These are phyloP conservation scores for Lipomyces spencermartinsiae DNA, from an alignment of 805 yeast species.

Conservation along the genomic window DNA sequence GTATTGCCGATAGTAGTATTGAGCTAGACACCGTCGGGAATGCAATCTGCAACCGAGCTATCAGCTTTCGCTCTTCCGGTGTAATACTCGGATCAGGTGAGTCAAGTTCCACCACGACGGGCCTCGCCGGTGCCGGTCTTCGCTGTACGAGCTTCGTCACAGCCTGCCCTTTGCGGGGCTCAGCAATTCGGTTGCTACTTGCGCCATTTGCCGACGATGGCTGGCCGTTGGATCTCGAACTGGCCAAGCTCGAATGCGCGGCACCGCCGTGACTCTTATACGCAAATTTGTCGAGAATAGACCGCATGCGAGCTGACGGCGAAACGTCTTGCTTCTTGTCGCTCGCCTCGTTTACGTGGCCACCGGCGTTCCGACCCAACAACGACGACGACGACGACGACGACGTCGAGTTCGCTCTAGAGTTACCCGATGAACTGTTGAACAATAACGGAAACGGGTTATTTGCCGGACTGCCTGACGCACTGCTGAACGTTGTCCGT, in stretches of 20 bases:
- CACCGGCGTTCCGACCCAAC: neutral
- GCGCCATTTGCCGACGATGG: constrained; percentile 4
- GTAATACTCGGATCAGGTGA: constrained; percentile 22
- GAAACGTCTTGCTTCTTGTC: constrained; percentile 8
- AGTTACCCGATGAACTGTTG: constrained; percentile 11
- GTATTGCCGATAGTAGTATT: constrained; percentile 35
- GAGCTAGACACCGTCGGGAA: constrained; percentile 32
- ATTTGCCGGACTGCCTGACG: constrained; percentile 13
- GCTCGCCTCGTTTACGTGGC: neutral
- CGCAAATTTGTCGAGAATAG: constrained; percentile 20
- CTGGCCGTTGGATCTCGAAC: no score
- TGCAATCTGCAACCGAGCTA: constrained; percentile 27
- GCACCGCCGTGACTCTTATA: constrained; percentile 9
- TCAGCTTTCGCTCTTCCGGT: constrained; percentile 17
- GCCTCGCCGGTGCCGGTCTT: constrained; percentile 39
- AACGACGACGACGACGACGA: neutral
- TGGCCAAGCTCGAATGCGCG: neutral
- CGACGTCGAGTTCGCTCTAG: neutral
- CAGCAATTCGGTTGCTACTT: neutral
- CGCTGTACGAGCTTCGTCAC: constrained; percentile 32
- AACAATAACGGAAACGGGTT: constrained; percentile 31
- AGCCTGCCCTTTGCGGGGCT: constrained; percentile 23
- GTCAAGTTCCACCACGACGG: constrained; percentile 24
- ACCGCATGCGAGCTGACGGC: constrained; percentile 25
- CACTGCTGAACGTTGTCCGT: constrained; percentile 6